Evolutionary conservation across 129 eudicot genomes (phyloP), one percentile per base, ranked within the genome.

Genomic region (Pulicaria dysenterica): DNA sequence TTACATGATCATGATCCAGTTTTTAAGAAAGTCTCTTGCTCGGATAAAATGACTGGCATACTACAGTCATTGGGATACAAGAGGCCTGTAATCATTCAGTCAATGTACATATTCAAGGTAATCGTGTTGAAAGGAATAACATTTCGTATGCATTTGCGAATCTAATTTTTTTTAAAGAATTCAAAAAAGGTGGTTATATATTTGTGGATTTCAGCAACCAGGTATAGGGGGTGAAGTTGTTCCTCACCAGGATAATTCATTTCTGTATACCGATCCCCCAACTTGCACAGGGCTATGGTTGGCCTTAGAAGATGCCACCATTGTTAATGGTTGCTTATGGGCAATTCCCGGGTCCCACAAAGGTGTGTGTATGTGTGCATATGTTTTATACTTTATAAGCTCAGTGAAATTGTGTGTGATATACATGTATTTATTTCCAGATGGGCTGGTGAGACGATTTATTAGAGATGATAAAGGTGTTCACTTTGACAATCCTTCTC

Each of bases 51-150:
- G 70, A 74, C 96, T 0, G 61, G 90, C 74, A 55, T 95, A 73
- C 66, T 95, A 15, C 47, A 48, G 38, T 91, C 97, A 16, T 70
- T 95, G 72, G 88, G 86, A 41, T 95, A 95, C 90, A 95, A 76
- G 79, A 95, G 85, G 86, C 99, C 99, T 0, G 87, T 78, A 40
- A 77, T 91, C 69, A 91, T 95, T 24, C 99, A 95, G 76, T 95
- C 99, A 7, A 95, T 91, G 99, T 95, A 95, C 86, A 95, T 95
- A 57, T 95, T 95, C 80, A 95, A 95, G 99, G 97, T 95, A 76
- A 60, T 44, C 46, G 34, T 31, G 41, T 37, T n/a, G 3, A 58
- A 41, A 24, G 31, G 3, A 44, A 31, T 36, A 17, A 47, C 34
- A 39, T 41, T 40, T 13, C 40, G n/a, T 59, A 40, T 24, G 13